These are phyloP conservation scores for Nicotiana sylvestris DNA, from an alignment of 257 asterid species.

Conservation along the genomic window DNA sequence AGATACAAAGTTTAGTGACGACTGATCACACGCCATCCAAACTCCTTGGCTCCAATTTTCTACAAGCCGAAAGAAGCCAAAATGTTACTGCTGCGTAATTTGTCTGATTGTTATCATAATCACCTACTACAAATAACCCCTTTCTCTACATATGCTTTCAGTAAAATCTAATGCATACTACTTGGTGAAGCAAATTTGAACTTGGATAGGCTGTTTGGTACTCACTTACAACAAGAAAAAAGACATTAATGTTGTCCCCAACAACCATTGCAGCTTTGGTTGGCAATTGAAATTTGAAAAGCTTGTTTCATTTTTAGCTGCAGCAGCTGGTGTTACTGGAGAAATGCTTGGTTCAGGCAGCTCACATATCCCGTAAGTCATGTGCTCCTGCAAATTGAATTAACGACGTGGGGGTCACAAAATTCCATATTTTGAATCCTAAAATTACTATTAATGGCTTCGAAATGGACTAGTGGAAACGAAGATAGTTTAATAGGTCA, in stretches of 20 bases:
- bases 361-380: conserved; percentile 66
- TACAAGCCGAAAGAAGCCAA: neutral
- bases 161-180: neutral
- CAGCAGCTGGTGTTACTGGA: conserved; percentile 27
- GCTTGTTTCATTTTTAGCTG: conserved; percentile 30
- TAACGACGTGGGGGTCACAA: neutral
- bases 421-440: neutral
- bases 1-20: neutral
- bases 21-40: neutral
- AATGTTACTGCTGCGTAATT: neutral
- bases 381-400: conserved; percentile 43
- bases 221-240: conserved; percentile 21
- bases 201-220: neutral
- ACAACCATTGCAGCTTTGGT: conserved; percentile 36
- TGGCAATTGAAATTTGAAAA: conserved; percentile 24
- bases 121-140: neutral
- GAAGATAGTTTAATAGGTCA: neutral
- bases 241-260: conserved; percentile 24
- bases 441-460: neutral
- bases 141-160: neutral
- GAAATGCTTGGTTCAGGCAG: conserved; percentile 30
- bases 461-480: neutral
- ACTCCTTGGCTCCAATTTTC: neutral
- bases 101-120: neutral
- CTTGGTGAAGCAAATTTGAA: neutral